Percentiles rank a stretch among this genome's conserved stretches.
These are phyloP conservation scores for Chlorella vulgaris DNA, from an alignment of 139 green algal species.

Conservation along the genomic window DNA sequence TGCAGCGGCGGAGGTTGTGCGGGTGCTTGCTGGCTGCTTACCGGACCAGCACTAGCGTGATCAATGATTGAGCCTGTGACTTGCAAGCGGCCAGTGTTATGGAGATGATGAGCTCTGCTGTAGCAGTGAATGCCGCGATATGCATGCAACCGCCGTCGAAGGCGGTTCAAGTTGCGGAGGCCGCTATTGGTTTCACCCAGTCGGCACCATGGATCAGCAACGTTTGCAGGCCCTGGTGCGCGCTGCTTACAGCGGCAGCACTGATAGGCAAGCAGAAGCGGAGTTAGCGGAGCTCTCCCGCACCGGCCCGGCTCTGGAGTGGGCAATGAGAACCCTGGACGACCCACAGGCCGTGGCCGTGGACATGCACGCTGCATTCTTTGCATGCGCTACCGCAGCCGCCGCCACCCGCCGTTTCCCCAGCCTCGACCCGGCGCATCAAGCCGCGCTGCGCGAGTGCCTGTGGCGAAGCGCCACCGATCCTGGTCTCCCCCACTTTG, in stretches of 20 bases:
- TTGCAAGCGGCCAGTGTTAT: too few species aligned
- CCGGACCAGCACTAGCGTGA: too few species aligned
- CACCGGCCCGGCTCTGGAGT: neutral
- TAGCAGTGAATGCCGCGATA: too few species aligned
- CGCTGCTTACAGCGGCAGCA: neutral
- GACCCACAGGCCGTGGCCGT: neutral
- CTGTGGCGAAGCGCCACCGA: constrained; percentile 4
- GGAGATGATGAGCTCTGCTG: too few species aligned
- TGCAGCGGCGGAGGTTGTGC: neutral
- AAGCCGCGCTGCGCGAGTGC: constrained; percentile 1
- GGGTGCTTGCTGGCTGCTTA: neutral
- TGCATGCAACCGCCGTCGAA: too few species aligned
- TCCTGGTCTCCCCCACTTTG: constrained; percentile 14
- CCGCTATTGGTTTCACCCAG: too few species aligned
- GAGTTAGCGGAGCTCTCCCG: neutral
- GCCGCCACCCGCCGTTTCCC: neutral
- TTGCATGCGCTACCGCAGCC: neutral
- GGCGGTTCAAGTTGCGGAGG: too few species aligned
- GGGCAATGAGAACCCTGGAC: neutral
- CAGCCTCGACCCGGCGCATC: neutral
- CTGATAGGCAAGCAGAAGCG: constrained; percentile 5
- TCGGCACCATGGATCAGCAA: too few species aligned
- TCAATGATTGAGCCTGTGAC: too few species aligned
- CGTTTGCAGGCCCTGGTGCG: neutral
- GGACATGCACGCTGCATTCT: constrained; percentile 23